Base-by-base conservation (phyloP, 306 rosid species). In the Prunus davidiana region DNA sequence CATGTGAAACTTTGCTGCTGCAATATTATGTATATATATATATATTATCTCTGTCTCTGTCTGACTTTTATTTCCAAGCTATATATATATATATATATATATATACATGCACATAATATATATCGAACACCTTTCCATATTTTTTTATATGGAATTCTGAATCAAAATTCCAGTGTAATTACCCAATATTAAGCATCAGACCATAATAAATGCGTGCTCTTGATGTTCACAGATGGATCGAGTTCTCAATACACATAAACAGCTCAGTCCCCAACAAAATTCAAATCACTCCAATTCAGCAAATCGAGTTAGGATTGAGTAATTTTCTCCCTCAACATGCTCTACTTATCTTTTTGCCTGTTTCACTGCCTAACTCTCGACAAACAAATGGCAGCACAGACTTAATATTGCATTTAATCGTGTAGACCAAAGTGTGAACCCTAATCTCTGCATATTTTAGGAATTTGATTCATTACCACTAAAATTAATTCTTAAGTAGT, bases 1-100 rank as follows among this genome's bases (percentile, higher is more conserved):
- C 38, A 58, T 30, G 61, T 60, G 78, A 72, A 71, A 64, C 76
- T 61, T 78, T 62, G n/a, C 63, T 51, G 63, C 63, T 51, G 63
- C 74, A 19, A 32, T 70, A 32, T 28, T 15, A 27, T 51, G 3
- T 27, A 5, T 32, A 32, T 30, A 30, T 32, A 30, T 32, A 32
- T 32, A 32, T 32, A 32, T 32, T 32, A 5, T 30, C 11, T 70
- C 19, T 30, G 60, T 51, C 56, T 30, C 13, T n/a, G 12, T 55
- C 27, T 20, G 62, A n/a, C 62, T 56, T 20, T 20, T 38, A 38
- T 38, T 38, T 56, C 25, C 24, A n/a, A 56, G 8, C 27, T 20
- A 56, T 25, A 20, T 16, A 56, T 20, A 25, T 20, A 56, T n/a
- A n/a, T n/a, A n/a, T n/a, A 56, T 25, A 20, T 16, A 56, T 0